These are phyloP conservation scores for Mycena epipterygia DNA, from an alignment of 768 basidiomycete species.

Conservation along the genomic window DNA sequence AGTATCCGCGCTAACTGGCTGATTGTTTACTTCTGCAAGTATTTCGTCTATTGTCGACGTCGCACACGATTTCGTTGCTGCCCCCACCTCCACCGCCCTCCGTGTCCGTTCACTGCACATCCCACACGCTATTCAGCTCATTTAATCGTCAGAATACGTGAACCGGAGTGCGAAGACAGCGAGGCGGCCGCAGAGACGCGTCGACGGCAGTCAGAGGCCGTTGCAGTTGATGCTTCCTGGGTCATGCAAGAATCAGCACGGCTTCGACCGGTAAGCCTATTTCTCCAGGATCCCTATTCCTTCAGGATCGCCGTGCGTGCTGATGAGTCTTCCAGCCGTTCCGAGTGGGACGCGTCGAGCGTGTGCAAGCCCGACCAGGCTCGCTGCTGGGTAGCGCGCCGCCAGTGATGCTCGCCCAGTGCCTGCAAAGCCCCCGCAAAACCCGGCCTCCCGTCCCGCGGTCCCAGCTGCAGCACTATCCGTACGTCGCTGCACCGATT, in stretches of 20 bases:
- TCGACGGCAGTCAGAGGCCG: constrained; percentile 51
- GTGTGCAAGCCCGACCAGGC: constrained; percentile 9
- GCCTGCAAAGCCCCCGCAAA: constrained; percentile 47
- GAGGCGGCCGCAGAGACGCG: constrained; percentile 58
- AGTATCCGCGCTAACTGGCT: constrained; percentile 18
- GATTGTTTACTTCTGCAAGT: constrained; percentile 46
- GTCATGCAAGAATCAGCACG: constrained; percentile 43
- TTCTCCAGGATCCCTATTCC: not conserved
- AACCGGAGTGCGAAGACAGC: constrained; percentile 66
- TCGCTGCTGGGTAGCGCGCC: constrained; percentile 29
- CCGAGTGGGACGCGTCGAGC: constrained; percentile 30
- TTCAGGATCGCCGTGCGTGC: not conserved
- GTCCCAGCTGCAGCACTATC: constrained; percentile 46
- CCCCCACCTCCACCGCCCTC: constrained; percentile 57
- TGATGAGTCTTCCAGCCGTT: constrained; percentile 22
- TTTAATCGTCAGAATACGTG: constrained; percentile 53
- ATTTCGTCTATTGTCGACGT: constrained; percentile 66
- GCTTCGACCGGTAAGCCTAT: constrained; percentile 34
- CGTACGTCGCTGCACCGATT: constrained; percentile 43
- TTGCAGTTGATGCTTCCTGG: constrained; percentile 55
- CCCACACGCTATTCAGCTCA: not conserved
- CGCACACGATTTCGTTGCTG: constrained; percentile 56
- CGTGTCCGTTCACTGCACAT: constrained; percentile 47
- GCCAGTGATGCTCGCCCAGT: constrained; percentile 47
- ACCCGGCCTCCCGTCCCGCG: constrained; percentile 58